Base-by-base conservation (phyloP, 768 basidiomycete species). In the Hypsizygus marmoreus region DNA sequence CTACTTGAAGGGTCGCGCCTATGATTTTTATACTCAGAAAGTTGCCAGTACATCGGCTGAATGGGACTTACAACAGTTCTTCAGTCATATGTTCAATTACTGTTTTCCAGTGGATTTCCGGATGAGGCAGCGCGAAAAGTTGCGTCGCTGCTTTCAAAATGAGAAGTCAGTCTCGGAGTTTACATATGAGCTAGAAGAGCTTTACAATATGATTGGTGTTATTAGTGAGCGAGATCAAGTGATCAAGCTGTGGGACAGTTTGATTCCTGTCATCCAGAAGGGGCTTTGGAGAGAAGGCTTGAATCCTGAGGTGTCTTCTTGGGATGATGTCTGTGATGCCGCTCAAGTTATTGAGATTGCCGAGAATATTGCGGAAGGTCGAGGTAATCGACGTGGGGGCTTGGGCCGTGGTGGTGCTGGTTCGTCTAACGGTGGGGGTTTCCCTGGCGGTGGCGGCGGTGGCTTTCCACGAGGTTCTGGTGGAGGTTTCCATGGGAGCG, bases 21-120 rank as follows among this genome's bases (percentile, higher is more conserved):
- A 63, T 35, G 51, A 66, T 10, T 70, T 67, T 30, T 73, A 70
- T 31, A 53, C 58, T 1, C 49, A 57, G n/a, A 53, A 60, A 11
- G 65, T 72, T 0, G 51, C 68, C 0, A 38, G 47, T 1, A 57
- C 59, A 4, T 43, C 56, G 0, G 43, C 59, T 3, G 28, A 54
- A 0, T 73, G 69, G 68, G 47, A 22, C 0, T 23, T 72, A 0
- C 25, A 50, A 8, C 19, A 55, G 1, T 71, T 72, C 45, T 70
- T 69, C 40, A 17, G 43, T 3, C 62, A 57, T 22, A 12, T 73
- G n/a, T 71, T 68, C 42, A 56, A 71, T 16, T 67, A 67, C 19
- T 69, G 70, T 23, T 73, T 73, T 53, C 70, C 70, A 0, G 37
- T 59, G 0, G 54, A 67, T 28, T 71, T 58, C 33, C 24, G 54